Conservation (phyloP, 805 yeast species). For the Hanseniaspora occidentalis region DNA sequence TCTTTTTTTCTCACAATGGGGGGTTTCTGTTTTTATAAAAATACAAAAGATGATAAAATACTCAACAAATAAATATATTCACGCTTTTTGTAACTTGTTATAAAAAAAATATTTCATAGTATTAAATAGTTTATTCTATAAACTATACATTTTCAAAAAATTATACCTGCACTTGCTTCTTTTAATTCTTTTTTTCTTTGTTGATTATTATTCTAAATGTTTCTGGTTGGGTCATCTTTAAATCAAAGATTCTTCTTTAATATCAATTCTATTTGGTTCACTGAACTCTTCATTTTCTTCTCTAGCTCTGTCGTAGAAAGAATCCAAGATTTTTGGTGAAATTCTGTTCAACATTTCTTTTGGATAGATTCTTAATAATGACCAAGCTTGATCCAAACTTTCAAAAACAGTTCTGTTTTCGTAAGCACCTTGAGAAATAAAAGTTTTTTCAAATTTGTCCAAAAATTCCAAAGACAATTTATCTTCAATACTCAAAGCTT, state of each 20-base stretch:
- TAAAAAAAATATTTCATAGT: too few species aligned
- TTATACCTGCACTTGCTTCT: neutral
- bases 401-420: constrained; percentile 92
- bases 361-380: constrained; percentile 94
- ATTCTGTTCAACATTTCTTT: constrained; percentile 97
- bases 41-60: too few species aligned
- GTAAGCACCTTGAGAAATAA: constrained; percentile 92
- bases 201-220: neutral
- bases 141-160: too few species aligned
- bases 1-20: too few species aligned
- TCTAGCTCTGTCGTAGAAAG: constrained; percentile 87
- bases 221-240: constrained; percentile 5
- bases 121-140: too few species aligned
- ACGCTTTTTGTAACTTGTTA: too few species aligned
- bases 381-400: constrained; percentile 96
- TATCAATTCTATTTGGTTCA: constrained; percentile 21
- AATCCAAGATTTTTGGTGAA: constrained; percentile 91
- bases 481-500: constrained; percentile 95
- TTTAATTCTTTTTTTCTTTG: neutral
- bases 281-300: constrained; percentile 39
- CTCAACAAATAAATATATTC: too few species aligned
- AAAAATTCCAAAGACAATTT: constrained; percentile 93
- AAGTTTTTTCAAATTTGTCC: constrained; percentile 94
- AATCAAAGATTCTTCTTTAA: constrained; percentile 25
- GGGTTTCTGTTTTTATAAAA: too few species aligned